These are phyloP conservation scores for Sporisorium exsertum DNA, from an alignment of 1,284 basidiomycete species.

Conservation along the genomic window DNA sequence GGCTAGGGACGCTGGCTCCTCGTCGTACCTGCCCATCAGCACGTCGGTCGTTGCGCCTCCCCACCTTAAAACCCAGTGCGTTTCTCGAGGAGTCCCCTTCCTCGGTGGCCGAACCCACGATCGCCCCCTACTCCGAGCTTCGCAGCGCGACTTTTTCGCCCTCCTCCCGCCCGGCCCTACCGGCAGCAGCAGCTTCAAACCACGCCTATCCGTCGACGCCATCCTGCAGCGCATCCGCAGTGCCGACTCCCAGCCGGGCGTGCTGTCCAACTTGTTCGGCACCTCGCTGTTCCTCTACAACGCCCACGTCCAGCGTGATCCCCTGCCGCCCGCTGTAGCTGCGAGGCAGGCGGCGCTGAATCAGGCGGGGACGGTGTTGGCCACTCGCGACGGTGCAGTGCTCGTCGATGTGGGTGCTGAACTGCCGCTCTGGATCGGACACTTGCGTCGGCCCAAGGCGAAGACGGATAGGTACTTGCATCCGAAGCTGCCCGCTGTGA, in stretches of 20 bases:
- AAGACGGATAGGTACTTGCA: constrained; percentile 68
- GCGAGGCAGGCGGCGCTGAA: constrained; percentile 36
- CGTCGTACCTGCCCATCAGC: constrained; percentile 11
- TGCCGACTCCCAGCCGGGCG: constrained; percentile 72
- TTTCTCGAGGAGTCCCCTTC: constrained; percentile 66
- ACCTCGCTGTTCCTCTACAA: constrained; percentile 70
- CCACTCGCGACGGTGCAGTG: constrained; percentile 70
- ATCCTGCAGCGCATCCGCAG: constrained; percentile 69
- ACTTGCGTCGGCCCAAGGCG: constrained; percentile 71
- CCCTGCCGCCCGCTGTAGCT: constrained; percentile 39
- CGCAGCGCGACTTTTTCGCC: constrained; percentile 62
- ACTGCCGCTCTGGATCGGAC: constrained; percentile 71
- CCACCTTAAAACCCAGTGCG: constrained; percentile 54
- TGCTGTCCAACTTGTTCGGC: constrained; percentile 69
- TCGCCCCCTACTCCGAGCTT: constrained; percentile 70
- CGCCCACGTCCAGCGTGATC: constrained; percentile 68
- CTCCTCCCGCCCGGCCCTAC: constrained; percentile 10
- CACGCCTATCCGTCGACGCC: constrained; percentile 68
- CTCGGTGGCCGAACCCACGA: constrained; percentile 69
- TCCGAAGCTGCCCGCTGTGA: constrained; percentile 71
- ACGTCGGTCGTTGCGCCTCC: constrained; percentile 28
- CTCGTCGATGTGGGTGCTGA: constrained; percentile 70
- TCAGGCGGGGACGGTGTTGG: constrained; percentile 68
- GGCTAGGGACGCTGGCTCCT: not conserved
- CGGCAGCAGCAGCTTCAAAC: not conserved